Evolutionary conservation across 2,329 filamentous ascomycete genomes (phyloP), one percentile per base, ranked within the genome.

Genomic region (Aspergillus latus): DNA sequence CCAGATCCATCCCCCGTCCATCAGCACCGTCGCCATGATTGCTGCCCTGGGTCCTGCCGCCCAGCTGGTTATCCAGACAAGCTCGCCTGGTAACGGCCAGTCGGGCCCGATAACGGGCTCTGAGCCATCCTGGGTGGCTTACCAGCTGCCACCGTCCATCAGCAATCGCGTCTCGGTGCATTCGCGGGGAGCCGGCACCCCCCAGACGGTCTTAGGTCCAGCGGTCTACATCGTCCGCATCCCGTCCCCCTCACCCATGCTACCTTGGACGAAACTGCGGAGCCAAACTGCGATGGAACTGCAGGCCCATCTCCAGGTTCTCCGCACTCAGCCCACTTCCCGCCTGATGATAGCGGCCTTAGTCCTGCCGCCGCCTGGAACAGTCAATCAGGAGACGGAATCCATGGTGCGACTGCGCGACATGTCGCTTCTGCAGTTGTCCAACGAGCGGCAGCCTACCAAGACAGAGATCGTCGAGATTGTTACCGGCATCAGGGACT

Each of bases 331-430:
- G n/a, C n/a, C 49, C 6, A 34, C 26, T 13, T 42, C 49, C 26
- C 39, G 49, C 29, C 39, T 51, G 5, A 32, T 51, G 4, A 7
- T 51, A 10, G 43, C 49, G 8, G 49, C 15, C 3, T 26, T 51
- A 1, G 49, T 34, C 26, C 37, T 51, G 3, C 39, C 49, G 13
- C 28, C 16, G 10, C 49, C 49, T 5, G 49, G 49, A 13, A 2
- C 28, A 2, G 13, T 44, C 11, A 34, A 51, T 11, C 37, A 26
- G 3, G 49, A 13, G 15, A 34, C 39, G 4, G 49, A 51, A 21
- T 26, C 49, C 4, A 43, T 43, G 37, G 49, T 51, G 39, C 49
- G 49, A 13, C 37, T 51, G 10, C 49, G 49, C 28, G 49, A 51
- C 21, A 16, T 51, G 10, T 43, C 49, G 5, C 49, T 51, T 3